Evolutionary conservation across 2,329 filamentous ascomycete genomes (phyloP).

Genomic region (Reticulascus tulasneorum): DNA sequence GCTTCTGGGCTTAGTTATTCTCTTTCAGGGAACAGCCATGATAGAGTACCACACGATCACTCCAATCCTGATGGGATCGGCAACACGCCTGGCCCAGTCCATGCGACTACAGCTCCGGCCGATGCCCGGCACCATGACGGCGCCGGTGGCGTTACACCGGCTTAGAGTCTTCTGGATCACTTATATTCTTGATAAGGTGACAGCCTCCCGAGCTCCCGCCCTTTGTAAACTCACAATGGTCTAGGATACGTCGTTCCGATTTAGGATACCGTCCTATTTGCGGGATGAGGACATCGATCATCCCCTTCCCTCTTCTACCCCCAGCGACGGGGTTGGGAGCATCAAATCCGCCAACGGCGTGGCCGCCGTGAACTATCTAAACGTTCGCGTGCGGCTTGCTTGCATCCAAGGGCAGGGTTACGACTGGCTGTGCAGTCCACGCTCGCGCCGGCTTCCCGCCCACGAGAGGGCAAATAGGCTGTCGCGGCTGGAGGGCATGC

Average conservation of each 20-base stretch:
- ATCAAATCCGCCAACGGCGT: slow-evolving; percentile 30
- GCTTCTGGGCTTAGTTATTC: slow-evolving; percentile 31
- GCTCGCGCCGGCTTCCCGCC: slow-evolving; percentile 18
- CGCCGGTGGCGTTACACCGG: slow-evolving; percentile 27
- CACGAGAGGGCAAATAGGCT: slow-evolving; percentile 25
- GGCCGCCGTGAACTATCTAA: slow-evolving; percentile 32
- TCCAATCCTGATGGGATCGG: slow-evolving; percentile 32
- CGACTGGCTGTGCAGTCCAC: slow-evolving; percentile 28
- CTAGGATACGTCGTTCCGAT: slow-evolving; percentile 31
- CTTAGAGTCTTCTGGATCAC: slow-evolving; percentile 37
- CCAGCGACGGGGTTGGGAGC: slow-evolving; percentile 26
- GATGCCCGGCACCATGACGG: slow-evolving; percentile 17
- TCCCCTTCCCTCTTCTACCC: slow-evolving; percentile 25
- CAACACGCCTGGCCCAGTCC: slow-evolving; percentile 32
- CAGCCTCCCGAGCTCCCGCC: rapidly evolving
- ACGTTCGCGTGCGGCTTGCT: slow-evolving; percentile 33
- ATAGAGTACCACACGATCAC: slow-evolving; percentile 32
- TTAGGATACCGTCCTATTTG: slow-evolving; percentile 32
- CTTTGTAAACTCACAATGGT: too few species aligned
- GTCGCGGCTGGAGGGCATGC: slow-evolving; percentile 22
- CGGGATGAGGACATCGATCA: slow-evolving; percentile 36
- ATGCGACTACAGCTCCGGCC: slow-evolving; percentile 29
- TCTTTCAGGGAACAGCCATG: slow-evolving; percentile 33
- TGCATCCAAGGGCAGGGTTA: slow-evolving; percentile 37
- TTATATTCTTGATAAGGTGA: slow-evolving; percentile 36